These are phyloP conservation scores for Handroanthus guayacan DNA, from an alignment of 257 asterid species.

Conservation along the genomic window DNA sequence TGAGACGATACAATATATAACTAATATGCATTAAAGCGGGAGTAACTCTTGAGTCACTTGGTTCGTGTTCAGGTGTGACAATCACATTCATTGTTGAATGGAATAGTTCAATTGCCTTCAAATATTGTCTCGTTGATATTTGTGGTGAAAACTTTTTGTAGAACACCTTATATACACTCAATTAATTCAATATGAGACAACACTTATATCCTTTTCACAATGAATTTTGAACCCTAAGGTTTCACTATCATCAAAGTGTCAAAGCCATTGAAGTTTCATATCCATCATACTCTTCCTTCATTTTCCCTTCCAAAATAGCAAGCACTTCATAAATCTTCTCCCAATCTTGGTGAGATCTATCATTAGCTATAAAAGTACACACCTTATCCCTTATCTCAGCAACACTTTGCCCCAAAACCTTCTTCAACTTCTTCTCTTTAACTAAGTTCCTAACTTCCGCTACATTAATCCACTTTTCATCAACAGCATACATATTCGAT, in stretches of 20 bases:
- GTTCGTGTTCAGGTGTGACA: too few species aligned
- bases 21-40: too few species aligned
- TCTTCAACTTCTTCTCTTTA: conserved; percentile 54
- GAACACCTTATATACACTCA: too few species aligned
- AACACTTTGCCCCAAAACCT: conserved; percentile 53
- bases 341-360: conserved; percentile 40
- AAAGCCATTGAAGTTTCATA: conserved; percentile 23
- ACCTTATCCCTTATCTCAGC: conserved; percentile 49
- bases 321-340: conserved; percentile 41
- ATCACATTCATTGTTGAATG: too few species aligned
- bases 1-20: too few species aligned
- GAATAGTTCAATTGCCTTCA: too few species aligned
- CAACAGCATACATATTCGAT: conserved; percentile 66
- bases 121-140: too few species aligned
- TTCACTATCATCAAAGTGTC: conserved; percentile 13
- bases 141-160: too few species aligned
- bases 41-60: too few species aligned
- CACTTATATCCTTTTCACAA: too few species aligned
- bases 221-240: not conserved
- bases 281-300: conserved; percentile 43
- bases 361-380: conserved; percentile 46
- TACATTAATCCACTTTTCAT: conserved; percentile 66
- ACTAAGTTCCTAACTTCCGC: conserved; percentile 58
- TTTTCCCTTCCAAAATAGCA: conserved; percentile 31
- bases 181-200: too few species aligned